phyloP scores from a whole-genome alignment of 169 alveolate genomes.

The Amoebophrya sp. region DNA sequence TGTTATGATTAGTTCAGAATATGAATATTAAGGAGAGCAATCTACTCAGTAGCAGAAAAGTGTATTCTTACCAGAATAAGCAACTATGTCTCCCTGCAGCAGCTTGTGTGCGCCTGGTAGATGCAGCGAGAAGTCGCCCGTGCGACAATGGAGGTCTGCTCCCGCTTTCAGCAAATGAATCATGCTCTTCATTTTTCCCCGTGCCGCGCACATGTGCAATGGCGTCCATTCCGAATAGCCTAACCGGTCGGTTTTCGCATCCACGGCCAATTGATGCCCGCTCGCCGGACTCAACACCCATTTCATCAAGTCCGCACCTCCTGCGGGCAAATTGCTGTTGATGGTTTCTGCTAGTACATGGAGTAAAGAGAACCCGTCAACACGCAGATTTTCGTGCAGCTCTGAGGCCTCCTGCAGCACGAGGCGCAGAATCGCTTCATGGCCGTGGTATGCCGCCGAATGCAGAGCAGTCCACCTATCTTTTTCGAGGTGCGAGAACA shows the following conservation, averaged over 20 bases:
- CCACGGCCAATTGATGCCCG: neutral
- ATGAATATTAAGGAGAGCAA: too few species aligned
- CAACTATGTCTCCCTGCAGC: neutral
- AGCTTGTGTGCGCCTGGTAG: neutral
- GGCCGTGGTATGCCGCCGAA: conserved; percentile 21
- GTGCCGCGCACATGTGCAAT: neutral
- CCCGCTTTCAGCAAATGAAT: neutral
- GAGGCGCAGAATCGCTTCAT: neutral
- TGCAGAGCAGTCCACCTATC: neutral
- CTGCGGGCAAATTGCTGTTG: neutral
- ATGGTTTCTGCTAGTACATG: neutral
- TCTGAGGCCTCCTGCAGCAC: neutral
- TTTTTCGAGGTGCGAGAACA: neutral
- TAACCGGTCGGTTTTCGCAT: neutral
- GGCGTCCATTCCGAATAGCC: neutral
- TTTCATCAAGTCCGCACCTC: neutral
- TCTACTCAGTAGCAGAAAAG: neutral
- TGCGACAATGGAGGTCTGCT: neutral
- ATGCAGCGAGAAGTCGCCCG: neutral
- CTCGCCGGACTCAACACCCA: neutral
- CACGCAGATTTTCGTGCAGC: too few species aligned
- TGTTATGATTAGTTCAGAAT: too few species aligned
- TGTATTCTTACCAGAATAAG: neutral
- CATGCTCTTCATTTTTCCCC: neutral
- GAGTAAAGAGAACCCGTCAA: neutral